Conservation (phyloP, 371 early-diverging fungal species). For the Parasitella parasitica region DNA sequence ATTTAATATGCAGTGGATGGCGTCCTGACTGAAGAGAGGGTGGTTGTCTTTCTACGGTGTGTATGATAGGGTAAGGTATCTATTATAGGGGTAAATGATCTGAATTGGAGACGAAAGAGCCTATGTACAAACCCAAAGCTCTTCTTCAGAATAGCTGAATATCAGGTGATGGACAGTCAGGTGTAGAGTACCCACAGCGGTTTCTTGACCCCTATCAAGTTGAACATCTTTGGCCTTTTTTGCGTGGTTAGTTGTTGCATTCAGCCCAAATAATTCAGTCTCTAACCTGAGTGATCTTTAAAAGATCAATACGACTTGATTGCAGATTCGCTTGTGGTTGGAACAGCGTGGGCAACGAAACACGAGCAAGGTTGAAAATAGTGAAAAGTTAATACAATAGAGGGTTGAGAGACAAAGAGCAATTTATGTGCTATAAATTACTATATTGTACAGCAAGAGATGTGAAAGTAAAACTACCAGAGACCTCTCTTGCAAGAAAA, state of each 20-base stretch:
- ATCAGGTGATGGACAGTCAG: conserved; percentile 80
- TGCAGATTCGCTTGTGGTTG: conserved; percentile 30
- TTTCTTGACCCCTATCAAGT: conserved; percentile 58
- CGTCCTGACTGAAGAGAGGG: conserved; percentile 43
- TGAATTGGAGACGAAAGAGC: too few relatives aligned
- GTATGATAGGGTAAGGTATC: conserved; percentile 86
- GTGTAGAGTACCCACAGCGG: conserved; percentile 70
- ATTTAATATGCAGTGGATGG: conserved; percentile 66
- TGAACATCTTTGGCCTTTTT: conserved; percentile 63
- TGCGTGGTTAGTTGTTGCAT: neutral
- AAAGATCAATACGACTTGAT: conserved; percentile 46
- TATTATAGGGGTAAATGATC: too few relatives aligned
- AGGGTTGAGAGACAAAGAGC: neutral
- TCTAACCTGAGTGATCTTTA: conserved; percentile 47
- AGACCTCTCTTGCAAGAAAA: neutral
- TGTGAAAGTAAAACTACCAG: neutral
- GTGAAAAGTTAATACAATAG: neutral
- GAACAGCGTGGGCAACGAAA: conserved; percentile 23
- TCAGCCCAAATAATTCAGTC: neutral
- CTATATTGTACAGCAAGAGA: neutral
- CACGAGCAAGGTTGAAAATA: conserved; percentile 28
- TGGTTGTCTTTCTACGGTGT: conserved; percentile 75
- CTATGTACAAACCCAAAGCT: conserved; percentile 64
- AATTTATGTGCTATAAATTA: neutral
- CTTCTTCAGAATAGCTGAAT: conserved; percentile 63